A percentile compares a stretch with the other conserved stretches of the same genome.
Evolutionary conservation across 768 basidiomycete species (phyloP).

Genomic region (Guyanaporus albipodus): DNA sequence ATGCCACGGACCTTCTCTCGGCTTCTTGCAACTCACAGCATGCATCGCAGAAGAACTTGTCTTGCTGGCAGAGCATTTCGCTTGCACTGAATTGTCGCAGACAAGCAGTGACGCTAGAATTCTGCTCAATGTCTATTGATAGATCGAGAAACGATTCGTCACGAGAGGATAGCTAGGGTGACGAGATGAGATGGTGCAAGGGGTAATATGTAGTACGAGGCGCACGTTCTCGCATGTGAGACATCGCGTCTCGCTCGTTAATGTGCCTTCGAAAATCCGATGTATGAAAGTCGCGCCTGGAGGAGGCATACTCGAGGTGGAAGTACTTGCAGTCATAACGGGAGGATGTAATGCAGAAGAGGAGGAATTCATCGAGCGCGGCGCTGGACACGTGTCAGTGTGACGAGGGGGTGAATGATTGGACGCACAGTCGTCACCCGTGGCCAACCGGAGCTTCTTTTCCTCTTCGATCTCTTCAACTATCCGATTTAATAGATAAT

Average conservation of each 20-base stretch:
- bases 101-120: slow-evolving; percentile 94
- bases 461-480: slow-evolving; percentile 90
- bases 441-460: slow-evolving; percentile 41
- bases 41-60: slow-evolving; percentile 98
- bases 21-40: slow-evolving; percentile 98
- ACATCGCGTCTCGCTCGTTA: slow-evolving; percentile 98
- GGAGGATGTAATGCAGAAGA: slow-evolving; percentile 43
- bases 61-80: slow-evolving; percentile 97
- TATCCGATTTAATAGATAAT: slow-evolving; percentile 88
- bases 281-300: slow-evolving; percentile 78
- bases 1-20: slow-evolving; percentile 72
- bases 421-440: slow-evolving; percentile 64
- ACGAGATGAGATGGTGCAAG: slow-evolving; percentile 12
- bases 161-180: slow-evolving; percentile 72
- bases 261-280: slow-evolving; percentile 84
- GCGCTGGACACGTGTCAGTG: slow-evolving; percentile 40
- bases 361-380: slow-evolving; percentile 55
- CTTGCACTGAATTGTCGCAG: slow-evolving; percentile 94
- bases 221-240: slow-evolving; percentile 94
- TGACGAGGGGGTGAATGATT: slow-evolving; percentile 3
- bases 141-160: slow-evolving; percentile 97
- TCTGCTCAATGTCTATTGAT: slow-evolving; percentile 99
- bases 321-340: slow-evolving; percentile 39
- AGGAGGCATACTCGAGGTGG: slow-evolving; percentile 45
- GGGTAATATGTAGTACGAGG: slow-evolving; percentile 10